Conservation (phyloP, 2,329 filamentous ascomycete species). For the Lachnellula cervina region DNA sequence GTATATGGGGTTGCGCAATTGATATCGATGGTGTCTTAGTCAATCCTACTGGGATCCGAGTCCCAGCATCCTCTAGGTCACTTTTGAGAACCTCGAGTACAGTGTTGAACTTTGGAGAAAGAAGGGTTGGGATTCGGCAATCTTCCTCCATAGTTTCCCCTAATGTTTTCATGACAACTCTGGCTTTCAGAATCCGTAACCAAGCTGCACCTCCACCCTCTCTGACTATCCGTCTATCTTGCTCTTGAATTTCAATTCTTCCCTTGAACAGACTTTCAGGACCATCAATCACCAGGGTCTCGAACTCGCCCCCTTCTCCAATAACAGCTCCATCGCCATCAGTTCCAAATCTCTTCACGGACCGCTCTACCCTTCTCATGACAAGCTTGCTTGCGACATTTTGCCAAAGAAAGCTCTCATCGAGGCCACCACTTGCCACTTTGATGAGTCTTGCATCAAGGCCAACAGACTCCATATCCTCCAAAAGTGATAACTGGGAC, state of each 20-base stretch:
- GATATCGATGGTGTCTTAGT: background rate
- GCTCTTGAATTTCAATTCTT: constrained; percentile 57
- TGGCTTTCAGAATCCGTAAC: constrained; percentile 53
- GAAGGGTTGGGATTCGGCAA: constrained; percentile 56
- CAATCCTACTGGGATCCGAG: background rate
- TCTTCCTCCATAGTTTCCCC: constrained; percentile 33
- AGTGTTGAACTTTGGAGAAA: constrained; percentile 57
- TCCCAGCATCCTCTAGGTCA: background rate
- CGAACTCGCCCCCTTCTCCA: constrained; percentile 94
- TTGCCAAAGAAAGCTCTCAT: constrained; percentile 74
- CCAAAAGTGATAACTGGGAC: constrained; percentile 52
- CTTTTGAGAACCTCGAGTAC: constrained; percentile 14
- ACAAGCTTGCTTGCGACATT: constrained; percentile 60
- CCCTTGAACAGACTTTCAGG: constrained; percentile 68
- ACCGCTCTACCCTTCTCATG: constrained; percentile 43
- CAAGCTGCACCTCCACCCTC: constrained; percentile 77
- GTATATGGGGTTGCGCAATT: background rate
- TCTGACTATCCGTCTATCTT: constrained; percentile 47
- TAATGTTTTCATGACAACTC: constrained; percentile 41
- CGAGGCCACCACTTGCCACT: constrained; percentile 84
- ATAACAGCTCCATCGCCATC: constrained; percentile 65
- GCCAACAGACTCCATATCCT: constrained; percentile 73
- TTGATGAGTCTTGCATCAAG: constrained; percentile 92
- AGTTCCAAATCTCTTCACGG: constrained; percentile 63
- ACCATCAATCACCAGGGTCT: constrained; percentile 83